Base-by-base conservation (phyloP, 768 basidiomycete species). In the Pleurotus tuber-regium region DNA sequence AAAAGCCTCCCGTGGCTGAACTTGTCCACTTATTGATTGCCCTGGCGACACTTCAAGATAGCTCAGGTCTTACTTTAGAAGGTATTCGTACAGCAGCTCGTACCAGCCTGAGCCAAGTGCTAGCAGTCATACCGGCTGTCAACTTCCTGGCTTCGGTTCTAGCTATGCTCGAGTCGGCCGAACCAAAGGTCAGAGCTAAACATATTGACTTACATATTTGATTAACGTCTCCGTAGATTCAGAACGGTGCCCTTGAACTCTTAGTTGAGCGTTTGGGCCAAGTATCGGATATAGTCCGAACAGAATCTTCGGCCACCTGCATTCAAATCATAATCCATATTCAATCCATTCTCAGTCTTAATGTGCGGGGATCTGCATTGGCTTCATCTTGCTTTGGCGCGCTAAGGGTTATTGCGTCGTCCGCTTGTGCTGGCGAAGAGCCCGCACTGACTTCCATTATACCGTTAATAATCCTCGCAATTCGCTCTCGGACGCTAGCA, bases 371-470 rank as follows among this genome's bases (percentile, higher is more conserved):
- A 2, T 21, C 30, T 10, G 41, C 63, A 2, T 63, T 82, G n/a
- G 62, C 69, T 4, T 52, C 62, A 2, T 69, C 80, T 42, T 79
- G 83, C n/a, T 73, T 89, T 50, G 65, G 67, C 11, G 85, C 89
- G 3, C 62, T 96, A 44, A 71, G 73, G 23, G 72, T 78, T 0
- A 72, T 96, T 44, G 80, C 78, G 16, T 61, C 68, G 0, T 84
- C 89, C 0, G 69, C 83, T 38, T 70, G 75, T 39, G 50, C 77
- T 0, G 82, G 82, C 28, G 94, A 98, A 67, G 89, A 93, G 57
- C 62, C 73, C 8, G 62, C 78, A 0, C 63, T 96, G 4, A 70
- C 83, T 0, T 74, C 77, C 14, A 67, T 80, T 2, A 64, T 95
- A 6, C 86, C 89, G 1, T 63, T 74, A 4, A 60, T 89, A 2